These are phyloP conservation scores for Pascua sp. DNA, from an alignment of 1,284 basidiomycete genomes.

Conservation along the genomic window DNA sequence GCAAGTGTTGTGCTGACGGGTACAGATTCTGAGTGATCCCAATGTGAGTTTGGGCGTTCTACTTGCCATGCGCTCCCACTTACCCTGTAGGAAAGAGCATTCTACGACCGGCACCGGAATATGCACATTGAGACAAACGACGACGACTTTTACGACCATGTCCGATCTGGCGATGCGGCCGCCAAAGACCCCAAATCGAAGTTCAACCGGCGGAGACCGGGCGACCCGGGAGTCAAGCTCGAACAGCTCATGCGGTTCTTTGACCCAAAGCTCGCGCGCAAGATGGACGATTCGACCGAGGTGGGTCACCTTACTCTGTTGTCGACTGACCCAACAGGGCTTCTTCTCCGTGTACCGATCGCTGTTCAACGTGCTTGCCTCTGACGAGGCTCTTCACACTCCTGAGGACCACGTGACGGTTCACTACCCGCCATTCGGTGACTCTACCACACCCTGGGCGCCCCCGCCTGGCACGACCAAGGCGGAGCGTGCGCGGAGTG, in stretches of 20 bases:
- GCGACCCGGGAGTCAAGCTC: constrained; percentile 73
- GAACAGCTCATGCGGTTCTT: constrained; percentile 84
- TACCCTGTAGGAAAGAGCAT: constrained; percentile 79
- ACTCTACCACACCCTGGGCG: constrained; percentile 65
- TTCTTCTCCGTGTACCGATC: constrained; percentile 90
- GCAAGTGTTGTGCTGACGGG: not conserved
- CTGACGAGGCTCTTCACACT: constrained; percentile 70
- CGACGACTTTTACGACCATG: constrained; percentile 78
- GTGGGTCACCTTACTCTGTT: constrained; percentile 51
- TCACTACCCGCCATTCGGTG: constrained; percentile 78
- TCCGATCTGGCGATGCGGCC: constrained; percentile 60
- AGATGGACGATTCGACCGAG: constrained; percentile 65
- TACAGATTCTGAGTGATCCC: constrained; percentile 79
- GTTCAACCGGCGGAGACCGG: constrained; percentile 58
- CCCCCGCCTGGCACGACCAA: constrained; percentile 53
- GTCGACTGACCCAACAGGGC: constrained; percentile 55
- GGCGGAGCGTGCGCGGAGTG: constrained; percentile 49
- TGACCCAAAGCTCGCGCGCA: constrained; percentile 68
- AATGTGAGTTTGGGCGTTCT: constrained; percentile 59
- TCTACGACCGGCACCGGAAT: constrained; percentile 94
- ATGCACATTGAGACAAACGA: constrained; percentile 80
- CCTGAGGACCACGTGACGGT: constrained; percentile 50
- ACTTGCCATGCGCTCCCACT: constrained; percentile 1
- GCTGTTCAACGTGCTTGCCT: constrained; percentile 76
- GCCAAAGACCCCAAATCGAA: constrained; percentile 52